These are phyloP conservation scores for Trifolium repens DNA, from an alignment of 306 rosid species.

Conservation along the genomic window DNA sequence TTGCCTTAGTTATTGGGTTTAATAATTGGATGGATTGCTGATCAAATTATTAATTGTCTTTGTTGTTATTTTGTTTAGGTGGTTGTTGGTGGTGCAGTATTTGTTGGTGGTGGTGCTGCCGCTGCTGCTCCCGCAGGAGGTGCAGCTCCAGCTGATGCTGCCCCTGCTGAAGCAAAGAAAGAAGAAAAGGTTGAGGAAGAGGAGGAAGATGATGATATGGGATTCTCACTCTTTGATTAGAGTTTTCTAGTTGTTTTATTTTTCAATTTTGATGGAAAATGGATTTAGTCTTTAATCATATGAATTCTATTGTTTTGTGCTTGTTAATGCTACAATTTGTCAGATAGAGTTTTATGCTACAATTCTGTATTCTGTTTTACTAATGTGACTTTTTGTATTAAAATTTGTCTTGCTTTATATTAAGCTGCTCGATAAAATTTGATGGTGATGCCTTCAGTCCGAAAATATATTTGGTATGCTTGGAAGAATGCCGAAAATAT, in stretches of 20 bases:
- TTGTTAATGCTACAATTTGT: slow-evolving; percentile 23
- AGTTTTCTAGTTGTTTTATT: slow-evolving; percentile 23
- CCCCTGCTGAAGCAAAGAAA: slow-evolving; percentile 58
- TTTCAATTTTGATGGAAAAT: slow-evolving; percentile 29
- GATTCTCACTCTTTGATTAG: slow-evolving; percentile 90
- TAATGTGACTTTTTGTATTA: not conserved
- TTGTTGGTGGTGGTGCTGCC: slow-evolving; percentile 58
- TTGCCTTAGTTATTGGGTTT: not conserved
- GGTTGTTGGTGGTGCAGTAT: slow-evolving; percentile 68
- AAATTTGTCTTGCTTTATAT: not conserved
- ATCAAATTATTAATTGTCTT: not conserved
- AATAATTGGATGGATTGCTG: not conserved
- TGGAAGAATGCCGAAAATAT: not conserved
- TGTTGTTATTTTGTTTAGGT: slow-evolving; percentile 53
- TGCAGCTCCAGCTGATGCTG: slow-evolving; percentile 56
- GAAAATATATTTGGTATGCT: not conserved
- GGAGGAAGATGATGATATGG: slow-evolving; percentile 85
- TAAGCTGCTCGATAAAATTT: not conserved
- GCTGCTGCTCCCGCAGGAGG: slow-evolving; percentile 66
- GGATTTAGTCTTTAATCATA: slow-evolving; percentile 8
- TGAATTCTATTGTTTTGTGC: slow-evolving; percentile 46
- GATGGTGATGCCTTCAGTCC: not conserved
- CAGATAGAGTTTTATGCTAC: slow-evolving; percentile 34
- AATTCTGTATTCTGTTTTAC: slow-evolving; percentile 1
- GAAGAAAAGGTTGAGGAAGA: slow-evolving; percentile 76